Conservation (phyloP, 257 asterid species). For the Nicotiana benthamiana region DNA sequence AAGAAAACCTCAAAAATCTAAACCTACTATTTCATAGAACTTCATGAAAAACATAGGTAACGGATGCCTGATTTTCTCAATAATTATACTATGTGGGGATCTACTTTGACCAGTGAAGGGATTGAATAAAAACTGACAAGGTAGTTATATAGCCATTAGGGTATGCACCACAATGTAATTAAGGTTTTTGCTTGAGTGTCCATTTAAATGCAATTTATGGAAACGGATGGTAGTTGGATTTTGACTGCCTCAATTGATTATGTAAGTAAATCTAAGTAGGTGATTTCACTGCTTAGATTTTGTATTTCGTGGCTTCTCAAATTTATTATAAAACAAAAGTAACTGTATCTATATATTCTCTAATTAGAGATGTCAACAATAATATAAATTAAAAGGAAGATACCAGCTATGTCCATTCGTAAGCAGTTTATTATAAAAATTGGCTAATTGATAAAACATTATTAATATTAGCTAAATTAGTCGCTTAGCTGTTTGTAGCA, state of each 20-base stretch:
- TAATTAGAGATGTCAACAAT: no score
- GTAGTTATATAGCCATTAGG: background rate
- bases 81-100: background rate
- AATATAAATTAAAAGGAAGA: no score
- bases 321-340: no score
- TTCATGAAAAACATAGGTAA: background rate
- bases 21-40: background rate
- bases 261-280: background rate
- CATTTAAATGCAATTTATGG: background rate
- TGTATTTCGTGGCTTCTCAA: no score
- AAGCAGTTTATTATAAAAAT: no score
- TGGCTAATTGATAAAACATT: no score
- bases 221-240: slow-evolving; percentile 2
- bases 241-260: background rate
- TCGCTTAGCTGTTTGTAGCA: no score
- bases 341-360: no score
- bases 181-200: background rate
- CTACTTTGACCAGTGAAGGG: background rate
- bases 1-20: background rate
- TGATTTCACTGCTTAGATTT: no score
- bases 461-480: no score
- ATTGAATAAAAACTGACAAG: background rate
- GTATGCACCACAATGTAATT: background rate
- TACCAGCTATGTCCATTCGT: no score
- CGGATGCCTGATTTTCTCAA: background rate